A percentile compares a stretch with the other conserved stretches of the same genome.
phyloP scores from a whole-genome alignment of 805 yeast genomes.

The Suhomyces sp. region DNA sequence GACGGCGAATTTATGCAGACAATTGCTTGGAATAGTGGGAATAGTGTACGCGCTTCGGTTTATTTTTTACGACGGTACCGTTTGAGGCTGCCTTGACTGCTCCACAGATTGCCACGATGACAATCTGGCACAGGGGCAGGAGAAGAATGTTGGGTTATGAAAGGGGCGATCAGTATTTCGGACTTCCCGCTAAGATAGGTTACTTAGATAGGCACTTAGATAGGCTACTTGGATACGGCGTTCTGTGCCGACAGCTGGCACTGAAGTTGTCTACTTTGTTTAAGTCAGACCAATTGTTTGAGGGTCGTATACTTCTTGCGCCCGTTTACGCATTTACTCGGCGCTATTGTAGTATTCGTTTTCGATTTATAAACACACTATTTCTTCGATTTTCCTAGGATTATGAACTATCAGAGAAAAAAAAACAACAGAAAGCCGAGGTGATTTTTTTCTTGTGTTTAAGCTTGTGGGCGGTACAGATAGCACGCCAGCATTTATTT shows the following conservation, averaged over 20 bases:
- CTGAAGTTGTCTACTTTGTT: too few species aligned
- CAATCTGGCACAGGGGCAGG: not conserved
- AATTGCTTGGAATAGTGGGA: not conserved
- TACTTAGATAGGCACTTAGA: too few species aligned
- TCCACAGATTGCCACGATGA: not conserved
- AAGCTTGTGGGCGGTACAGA: not conserved
- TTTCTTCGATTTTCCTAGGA: not conserved
- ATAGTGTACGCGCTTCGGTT: not conserved
- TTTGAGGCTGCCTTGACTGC: not conserved
- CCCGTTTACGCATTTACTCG: not conserved
- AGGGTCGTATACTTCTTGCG: not conserved
- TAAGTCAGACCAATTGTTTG: too few species aligned
- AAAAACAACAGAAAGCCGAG: not conserved
- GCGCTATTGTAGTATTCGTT: not conserved
- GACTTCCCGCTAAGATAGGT: too few species aligned
- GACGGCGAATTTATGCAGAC: conserved; percentile 3
- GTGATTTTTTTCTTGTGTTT: not conserved
- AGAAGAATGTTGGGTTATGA: not conserved
- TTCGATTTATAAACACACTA: not conserved
- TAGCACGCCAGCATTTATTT: not conserved
- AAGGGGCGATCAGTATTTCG: not conserved
- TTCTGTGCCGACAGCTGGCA: too few species aligned
- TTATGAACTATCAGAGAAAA: not conserved
- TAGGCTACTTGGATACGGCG: too few species aligned
- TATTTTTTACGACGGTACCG: not conserved